A percentile compares a stretch with the other conserved stretches of the same genome.
phyloP scores from a whole-genome alignment of 1,284 basidiomycete genomes.

The Sanghuangporus weigelae region DNA sequence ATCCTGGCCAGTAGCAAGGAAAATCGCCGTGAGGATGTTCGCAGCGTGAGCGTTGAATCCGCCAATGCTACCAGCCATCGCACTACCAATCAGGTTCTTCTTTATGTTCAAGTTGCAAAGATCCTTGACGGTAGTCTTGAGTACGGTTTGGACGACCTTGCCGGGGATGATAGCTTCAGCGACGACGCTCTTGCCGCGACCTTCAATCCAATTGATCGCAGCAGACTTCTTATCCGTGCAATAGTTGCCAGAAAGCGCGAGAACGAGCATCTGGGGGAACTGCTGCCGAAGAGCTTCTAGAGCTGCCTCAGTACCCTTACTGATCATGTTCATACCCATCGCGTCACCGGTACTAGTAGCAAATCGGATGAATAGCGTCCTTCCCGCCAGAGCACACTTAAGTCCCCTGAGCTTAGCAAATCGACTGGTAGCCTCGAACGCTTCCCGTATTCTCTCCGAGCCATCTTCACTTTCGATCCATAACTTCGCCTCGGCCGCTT shows the following conservation, averaged over 20 bases:
- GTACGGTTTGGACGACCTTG: slow-evolving; percentile 79
- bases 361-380: slow-evolving; percentile 94
- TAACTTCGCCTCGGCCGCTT: slow-evolving; percentile 79
- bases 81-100: slow-evolving; percentile 97
- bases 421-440: slow-evolving; percentile 92
- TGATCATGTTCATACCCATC: slow-evolving; percentile 99
- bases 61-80: slow-evolving; percentile 96
- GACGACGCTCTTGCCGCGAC: slow-evolving; percentile 95
- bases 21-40: slow-evolving; percentile 96
- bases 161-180: slow-evolving; percentile 95
- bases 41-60: slow-evolving; percentile 99
- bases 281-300: slow-evolving; percentile 75
- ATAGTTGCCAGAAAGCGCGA: slow-evolving; percentile 96
- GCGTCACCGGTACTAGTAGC: slow-evolving; percentile 96
- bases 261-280: slow-evolving; percentile 93
- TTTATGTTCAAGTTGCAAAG: slow-evolving; percentile 92
- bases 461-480: slow-evolving; percentile 91
- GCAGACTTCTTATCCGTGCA: slow-evolving; percentile 99
- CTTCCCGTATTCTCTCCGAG: slow-evolving; percentile 68
- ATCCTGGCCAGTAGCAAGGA: slow-evolving; percentile 96
- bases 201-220: slow-evolving; percentile 99
- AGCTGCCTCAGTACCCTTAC: slow-evolving; percentile 93
- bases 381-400: slow-evolving; percentile 84
- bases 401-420: slow-evolving; percentile 82
- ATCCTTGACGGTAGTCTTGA: slow-evolving; percentile 93